Base-by-base conservation (phyloP, 352 stramenopile species). In the Phytopythium ostracodes region DNA sequence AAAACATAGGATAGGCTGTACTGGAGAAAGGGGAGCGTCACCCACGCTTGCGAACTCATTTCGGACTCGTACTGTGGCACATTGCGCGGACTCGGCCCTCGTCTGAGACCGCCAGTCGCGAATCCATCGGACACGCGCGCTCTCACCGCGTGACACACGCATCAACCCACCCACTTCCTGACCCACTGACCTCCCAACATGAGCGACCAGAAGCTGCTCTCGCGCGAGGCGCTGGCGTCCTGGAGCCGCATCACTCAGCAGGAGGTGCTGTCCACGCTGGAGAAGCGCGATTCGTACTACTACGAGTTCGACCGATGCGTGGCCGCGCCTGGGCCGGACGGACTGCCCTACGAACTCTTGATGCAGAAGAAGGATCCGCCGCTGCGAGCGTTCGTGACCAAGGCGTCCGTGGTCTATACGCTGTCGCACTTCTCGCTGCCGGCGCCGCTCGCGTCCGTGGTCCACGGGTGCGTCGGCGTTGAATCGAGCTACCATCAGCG, bases 271-370 rank as follows among this genome's bases (percentile, higher is more conserved):
- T 81, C 3, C 42, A 56, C 27, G 29, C 29, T 33, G 29, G 29
- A 33, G 29, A 62, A 76, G 59, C 65, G 49, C 27, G 58, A 76
- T 35, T 81, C 73, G 65, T 81, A 70, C 70, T 78, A 75, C 67
- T 75, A 77, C 54, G 60, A 54, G 9, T 71, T 75, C 53, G 58
- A 71, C 36, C 67, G 74, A 40, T 65, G 72, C 55, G 68, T 68
- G 33, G 59, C 60, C 24, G 63, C 17, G 9, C 33, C 27, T 20
- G 52, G 27, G 31, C 52, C 52, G 3, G 33, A 58, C n/a, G 52
- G 52, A 20, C 33, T 72, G 40, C 62, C 63, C 56, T 81, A 65
- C 67, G 65, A 73, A 40, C 67, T 71, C 59, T 63, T 72, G 25
- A 56, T 68, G 47, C 64, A 78, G 36, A 58, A 62, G 20, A 62